Base-by-base conservation (phyloP, 2,329 filamentous ascomycete species). In the Fusarium anthophilum region DNA sequence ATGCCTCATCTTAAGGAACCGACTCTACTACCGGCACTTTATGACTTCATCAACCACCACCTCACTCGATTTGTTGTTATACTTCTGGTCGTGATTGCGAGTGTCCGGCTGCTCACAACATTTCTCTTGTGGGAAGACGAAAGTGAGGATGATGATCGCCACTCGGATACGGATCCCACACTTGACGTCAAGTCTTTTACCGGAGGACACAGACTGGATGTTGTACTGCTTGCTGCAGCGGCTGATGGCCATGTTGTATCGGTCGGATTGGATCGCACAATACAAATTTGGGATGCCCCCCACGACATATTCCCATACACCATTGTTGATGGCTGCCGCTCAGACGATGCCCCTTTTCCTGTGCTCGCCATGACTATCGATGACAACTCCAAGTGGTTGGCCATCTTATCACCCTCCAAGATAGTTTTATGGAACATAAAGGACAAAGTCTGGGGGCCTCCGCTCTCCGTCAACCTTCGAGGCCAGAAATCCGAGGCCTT, bases 121-220 rank as follows among this genome's bases (percentile, higher is more conserved):
- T 93, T 93, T 76, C 84, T 96, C 11, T 84, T 96, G 1, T 93
- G 90, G 88, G 91, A 91, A 66, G 90, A 92, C 61, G 82, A 87
- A 63, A 81, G 83, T 12, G 81, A 83, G 20, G 85, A 86, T 4
- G 82, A 83, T 12, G 84, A 87, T 14, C 82, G 86, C 10, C 84
- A 87, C 12, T 83, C 80, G 1, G 82, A 85, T n/a, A 84, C 86
- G 4, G 73, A 66, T 32, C 85, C 88, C 2, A 82, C 88, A 3
- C 81, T 95, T 18, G 88, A 87, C 1, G 85, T 94, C 53, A 88
- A 87, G 57, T 90, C 89, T 4, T 80, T 95, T 17, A 84, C 85
- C 32, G 85, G 87, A 20, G 91, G 91, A 0, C 94, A 96, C 78
- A 82, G 84, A 12, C 85, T 96, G 18, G 93, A 96, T 77, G 86